These are phyloP conservation scores for Plasmodiophora brassicae DNA, from an alignment of 208 protist species.

Conservation along the genomic window DNA sequence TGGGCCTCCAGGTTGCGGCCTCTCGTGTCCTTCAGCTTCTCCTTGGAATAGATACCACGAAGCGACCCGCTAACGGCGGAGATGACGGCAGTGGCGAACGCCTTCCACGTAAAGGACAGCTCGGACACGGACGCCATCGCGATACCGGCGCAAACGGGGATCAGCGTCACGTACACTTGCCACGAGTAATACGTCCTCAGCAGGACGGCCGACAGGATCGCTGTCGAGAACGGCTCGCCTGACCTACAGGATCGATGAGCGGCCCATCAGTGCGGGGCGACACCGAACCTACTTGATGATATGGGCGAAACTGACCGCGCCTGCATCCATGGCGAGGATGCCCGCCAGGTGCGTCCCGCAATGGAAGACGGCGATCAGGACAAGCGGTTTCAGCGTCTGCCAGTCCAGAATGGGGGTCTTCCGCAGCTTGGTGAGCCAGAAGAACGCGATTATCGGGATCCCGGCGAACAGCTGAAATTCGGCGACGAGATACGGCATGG, in stretches of 20 bases:
- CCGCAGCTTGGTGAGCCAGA: background rate
- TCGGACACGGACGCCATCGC: background rate
- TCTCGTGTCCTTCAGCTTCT: background rate
- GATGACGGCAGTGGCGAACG: background rate
- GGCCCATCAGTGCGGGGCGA: background rate
- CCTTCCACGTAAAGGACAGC: background rate
- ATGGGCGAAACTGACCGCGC: constrained; percentile 7
- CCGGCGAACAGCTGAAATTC: background rate
- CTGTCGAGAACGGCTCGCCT: background rate
- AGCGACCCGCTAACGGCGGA: background rate
- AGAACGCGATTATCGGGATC: background rate
- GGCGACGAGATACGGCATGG: background rate
- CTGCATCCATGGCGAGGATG: background rate
- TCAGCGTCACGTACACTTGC: constrained; percentile 4
- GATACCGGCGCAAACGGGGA: background rate
- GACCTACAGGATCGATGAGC: background rate
- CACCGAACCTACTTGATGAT: background rate
- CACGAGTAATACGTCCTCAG: background rate
- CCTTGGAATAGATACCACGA: constrained; percentile 8
- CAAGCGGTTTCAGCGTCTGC: background rate
- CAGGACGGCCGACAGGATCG: background rate
- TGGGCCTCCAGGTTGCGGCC: background rate
- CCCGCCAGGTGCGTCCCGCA: background rate
- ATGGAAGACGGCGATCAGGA: background rate
- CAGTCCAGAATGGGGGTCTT: background rate